These are phyloP conservation scores for Chytriomyces sp. DNA, from an alignment of 192 early-diverging fungal species.

Conservation along the genomic window DNA sequence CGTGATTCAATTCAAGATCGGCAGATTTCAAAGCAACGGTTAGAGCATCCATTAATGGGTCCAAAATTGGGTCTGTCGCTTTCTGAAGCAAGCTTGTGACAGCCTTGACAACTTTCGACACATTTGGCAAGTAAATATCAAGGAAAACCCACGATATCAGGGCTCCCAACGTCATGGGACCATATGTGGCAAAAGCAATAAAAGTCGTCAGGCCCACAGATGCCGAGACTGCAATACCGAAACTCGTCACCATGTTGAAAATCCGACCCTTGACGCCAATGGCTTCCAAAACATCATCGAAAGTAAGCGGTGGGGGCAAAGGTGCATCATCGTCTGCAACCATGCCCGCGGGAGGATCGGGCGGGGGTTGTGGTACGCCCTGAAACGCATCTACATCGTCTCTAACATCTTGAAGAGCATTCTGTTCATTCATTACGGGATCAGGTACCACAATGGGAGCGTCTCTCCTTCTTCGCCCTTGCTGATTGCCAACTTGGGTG, in stretches of 20 bases:
- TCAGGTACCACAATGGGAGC: not conserved
- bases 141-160: not conserved
- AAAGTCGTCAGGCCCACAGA: not conserved
- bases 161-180: not conserved
- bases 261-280: not conserved
- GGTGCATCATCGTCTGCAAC: not conserved
- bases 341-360: not conserved
- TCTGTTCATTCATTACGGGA: not conserved
- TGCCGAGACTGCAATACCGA: not conserved
- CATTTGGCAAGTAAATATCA: not conserved
- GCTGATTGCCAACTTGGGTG: not conserved
- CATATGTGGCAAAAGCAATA: not conserved
- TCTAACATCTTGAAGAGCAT: not conserved
- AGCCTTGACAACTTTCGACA: not conserved
- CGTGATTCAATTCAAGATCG: not conserved
- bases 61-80: not conserved
- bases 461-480: no score
- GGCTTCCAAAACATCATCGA: not conserved
- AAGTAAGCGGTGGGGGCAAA: not conserved
- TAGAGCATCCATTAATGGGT: not conserved
- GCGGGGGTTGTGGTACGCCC: not conserved
- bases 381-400: not conserved
- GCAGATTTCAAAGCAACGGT: not conserved
- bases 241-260: not conserved
- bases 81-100: not conserved